A percentile compares a stretch with the other conserved stretches of the same genome.
Conservation (phyloP, 2,329 filamentous ascomycete species). For the Chaetomiaceae sp. region DNA sequence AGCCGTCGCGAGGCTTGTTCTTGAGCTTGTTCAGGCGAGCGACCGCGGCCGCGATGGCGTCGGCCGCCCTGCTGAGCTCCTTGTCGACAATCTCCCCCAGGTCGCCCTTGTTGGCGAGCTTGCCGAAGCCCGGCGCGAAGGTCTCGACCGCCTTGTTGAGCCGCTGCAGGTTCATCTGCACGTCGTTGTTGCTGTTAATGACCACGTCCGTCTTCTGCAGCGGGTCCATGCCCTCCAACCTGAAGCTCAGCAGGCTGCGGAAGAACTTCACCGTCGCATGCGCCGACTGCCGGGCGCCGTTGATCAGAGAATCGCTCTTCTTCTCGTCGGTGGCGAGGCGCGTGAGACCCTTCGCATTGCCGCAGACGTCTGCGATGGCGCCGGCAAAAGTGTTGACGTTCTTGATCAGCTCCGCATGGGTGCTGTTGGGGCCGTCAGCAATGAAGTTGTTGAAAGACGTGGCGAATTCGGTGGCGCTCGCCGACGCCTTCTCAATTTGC, state of each 20-base stretch:
- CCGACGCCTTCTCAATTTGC: slow-evolving; percentile 93
- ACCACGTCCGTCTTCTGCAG: slow-evolving; percentile 95
- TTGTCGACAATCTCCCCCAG: slow-evolving; percentile 87
- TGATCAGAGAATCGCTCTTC: slow-evolving; percentile 80
- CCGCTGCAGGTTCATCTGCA: slow-evolving; percentile 87
- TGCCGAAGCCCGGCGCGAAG: slow-evolving; percentile 81
- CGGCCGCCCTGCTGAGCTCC: slow-evolving; percentile 87
- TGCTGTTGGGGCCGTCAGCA: slow-evolving; percentile 87
- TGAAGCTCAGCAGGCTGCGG: slow-evolving; percentile 87
- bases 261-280: slow-evolving; percentile 90
- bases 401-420: slow-evolving; percentile 85
- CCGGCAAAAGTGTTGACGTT: slow-evolving; percentile 86
- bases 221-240: slow-evolving; percentile 82
- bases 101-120: slow-evolving; percentile 75
- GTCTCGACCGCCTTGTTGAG: slow-evolving; percentile 89
- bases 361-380: slow-evolving; percentile 86
- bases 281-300: slow-evolving; percentile 76
- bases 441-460: slow-evolving; percentile 99
- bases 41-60: slow-evolving; percentile 88
- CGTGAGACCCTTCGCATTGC: slow-evolving; percentile 92
- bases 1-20: slow-evolving; percentile 94
- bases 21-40: slow-evolving; percentile 84
- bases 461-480: slow-evolving; percentile 92
- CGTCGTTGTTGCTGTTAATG: slow-evolving; percentile 94
- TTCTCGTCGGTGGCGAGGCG: slow-evolving; percentile 93